Evolutionary conservation across 2,329 filamentous ascomycete genomes (phyloP).

Genomic region (Penicillium sp.): DNA sequence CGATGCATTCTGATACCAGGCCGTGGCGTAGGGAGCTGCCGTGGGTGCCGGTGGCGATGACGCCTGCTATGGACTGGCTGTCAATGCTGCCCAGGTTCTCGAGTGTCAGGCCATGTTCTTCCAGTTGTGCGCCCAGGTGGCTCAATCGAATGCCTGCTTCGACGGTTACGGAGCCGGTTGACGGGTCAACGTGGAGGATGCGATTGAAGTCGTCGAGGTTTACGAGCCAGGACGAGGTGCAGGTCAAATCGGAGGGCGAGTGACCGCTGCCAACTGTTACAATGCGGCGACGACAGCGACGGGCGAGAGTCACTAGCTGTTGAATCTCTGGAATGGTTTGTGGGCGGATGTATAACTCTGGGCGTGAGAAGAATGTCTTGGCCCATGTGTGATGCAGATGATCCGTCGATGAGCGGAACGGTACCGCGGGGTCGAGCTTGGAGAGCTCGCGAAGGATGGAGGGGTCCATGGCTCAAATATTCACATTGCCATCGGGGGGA

Average conservation of each 20-base stretch:
- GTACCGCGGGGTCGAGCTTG: conserved; percentile 59
- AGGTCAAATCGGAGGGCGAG: conserved; percentile 88
- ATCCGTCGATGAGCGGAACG: conserved; percentile 71
- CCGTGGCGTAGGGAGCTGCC: conserved; percentile 83
- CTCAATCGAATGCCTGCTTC: conserved; percentile 85
- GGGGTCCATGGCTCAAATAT: conserved; percentile 40
- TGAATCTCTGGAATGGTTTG: conserved; percentile 76
- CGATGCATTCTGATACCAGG: conserved; percentile 74
- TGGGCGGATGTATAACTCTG: conserved; percentile 88
- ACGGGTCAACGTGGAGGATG: conserved; percentile 67
- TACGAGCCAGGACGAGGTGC: conserved; percentile 89
- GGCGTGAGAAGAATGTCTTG: conserved; percentile 81
- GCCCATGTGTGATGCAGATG: conserved; percentile 93
- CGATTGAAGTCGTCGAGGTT: conserved; percentile 82
- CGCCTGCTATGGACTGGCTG: conserved; percentile 86
- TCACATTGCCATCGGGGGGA: conserved; percentile 1
- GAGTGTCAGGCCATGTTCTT: conserved; percentile 74
- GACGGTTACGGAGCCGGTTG: conserved; percentile 67
- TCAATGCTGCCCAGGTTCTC: conserved; percentile 94
- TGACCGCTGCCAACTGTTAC: conserved; percentile 88
- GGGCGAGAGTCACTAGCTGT: conserved; percentile 76
- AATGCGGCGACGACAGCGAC: conserved; percentile 74
- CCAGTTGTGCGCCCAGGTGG: conserved; percentile 70
- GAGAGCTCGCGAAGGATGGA: conserved; percentile 55
- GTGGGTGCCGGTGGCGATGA: conserved; percentile 90